A percentile compares a stretch with the other conserved stretches of the same genome.
Conservation (phyloP, 1,284 basidiomycete species). For the Cutaneotrichosporon arboriforme region DNA sequence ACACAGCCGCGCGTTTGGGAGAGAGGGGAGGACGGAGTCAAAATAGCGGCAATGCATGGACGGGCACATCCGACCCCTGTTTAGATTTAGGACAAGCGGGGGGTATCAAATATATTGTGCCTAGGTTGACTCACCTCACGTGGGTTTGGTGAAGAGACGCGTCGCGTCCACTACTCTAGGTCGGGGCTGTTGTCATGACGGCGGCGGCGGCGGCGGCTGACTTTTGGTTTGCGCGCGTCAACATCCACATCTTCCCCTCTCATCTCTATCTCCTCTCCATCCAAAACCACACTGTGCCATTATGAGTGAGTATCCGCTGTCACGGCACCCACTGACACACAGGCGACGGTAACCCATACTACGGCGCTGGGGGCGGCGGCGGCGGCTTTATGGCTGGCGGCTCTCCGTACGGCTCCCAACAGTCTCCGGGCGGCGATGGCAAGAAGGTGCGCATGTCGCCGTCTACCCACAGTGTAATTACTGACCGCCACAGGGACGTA, state of each 20-base stretch:
- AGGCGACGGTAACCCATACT: slow-evolving; percentile 44
- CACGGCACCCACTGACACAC: neutral
- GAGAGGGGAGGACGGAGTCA: too few relatives aligned
- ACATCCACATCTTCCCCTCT: neutral
- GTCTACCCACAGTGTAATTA: neutral
- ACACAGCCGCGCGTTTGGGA: too few relatives aligned
- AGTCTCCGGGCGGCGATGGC: slow-evolving; percentile 30
- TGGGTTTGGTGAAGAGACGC: slow-evolving; percentile 1
- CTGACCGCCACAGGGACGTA: slow-evolving; percentile 21
- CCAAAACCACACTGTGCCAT: neutral
- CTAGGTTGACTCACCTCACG: slow-evolving; percentile 8
- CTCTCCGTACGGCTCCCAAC: slow-evolving; percentile 37
- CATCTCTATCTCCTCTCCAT: neutral
- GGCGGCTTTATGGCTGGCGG: slow-evolving; percentile 32
- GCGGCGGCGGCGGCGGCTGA: neutral
- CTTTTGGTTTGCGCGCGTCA: neutral
- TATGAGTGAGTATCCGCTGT: slow-evolving; percentile 11
- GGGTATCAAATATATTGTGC: too few relatives aligned
- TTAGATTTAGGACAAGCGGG: too few relatives aligned
- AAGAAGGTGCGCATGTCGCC: slow-evolving; percentile 19
- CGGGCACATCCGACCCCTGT: too few relatives aligned
- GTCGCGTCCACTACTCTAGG: neutral
- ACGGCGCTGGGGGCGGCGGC: slow-evolving; percentile 32
- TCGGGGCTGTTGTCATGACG: too few relatives aligned
- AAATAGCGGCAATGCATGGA: too few relatives aligned